Percentiles rank a stretch among this genome's conserved stretches.
phyloP scores from a whole-genome alignment of 1,284 basidiomycete species.

The Apiotrichum montevideense region DNA sequence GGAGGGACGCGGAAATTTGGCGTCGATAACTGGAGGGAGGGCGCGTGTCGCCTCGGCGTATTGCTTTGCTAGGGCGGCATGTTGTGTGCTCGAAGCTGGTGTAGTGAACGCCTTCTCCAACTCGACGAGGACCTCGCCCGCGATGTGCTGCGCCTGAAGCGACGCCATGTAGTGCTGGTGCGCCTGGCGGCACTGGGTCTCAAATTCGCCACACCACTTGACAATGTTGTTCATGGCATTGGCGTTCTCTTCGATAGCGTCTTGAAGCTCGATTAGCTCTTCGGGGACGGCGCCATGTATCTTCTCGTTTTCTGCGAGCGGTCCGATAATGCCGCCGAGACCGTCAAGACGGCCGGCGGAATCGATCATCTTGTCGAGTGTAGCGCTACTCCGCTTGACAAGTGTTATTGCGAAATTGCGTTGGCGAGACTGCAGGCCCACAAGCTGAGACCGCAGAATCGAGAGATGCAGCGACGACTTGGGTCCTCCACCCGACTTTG shows the following conservation, averaged over 20 bases:
- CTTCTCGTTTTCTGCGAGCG: slow-evolving; percentile 6
- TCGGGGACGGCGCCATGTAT: slow-evolving; percentile 33
- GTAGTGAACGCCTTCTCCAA: slow-evolving; percentile 13
- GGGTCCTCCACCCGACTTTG: background rate
- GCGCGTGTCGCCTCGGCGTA: slow-evolving; percentile 7
- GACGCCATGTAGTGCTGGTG: slow-evolving; percentile 22
- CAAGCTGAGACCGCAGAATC: slow-evolving; percentile 54
- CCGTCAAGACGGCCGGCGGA: slow-evolving; percentile 28
- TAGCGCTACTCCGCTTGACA: slow-evolving; percentile 22
- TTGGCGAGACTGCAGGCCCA: slow-evolving; percentile 35
- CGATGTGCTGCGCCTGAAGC: slow-evolving; percentile 9
- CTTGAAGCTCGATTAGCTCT: slow-evolving; percentile 37
- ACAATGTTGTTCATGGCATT: slow-evolving; percentile 19
- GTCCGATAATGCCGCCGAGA: slow-evolving; percentile 30
- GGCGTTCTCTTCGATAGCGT: slow-evolving; percentile 31
- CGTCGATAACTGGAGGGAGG: slow-evolving; percentile 20
- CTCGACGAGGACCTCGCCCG: slow-evolving; percentile 12
- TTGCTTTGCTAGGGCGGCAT: slow-evolving; percentile 14
- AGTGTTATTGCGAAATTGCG: slow-evolving; percentile 25
- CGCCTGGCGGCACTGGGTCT: slow-evolving; percentile 29
- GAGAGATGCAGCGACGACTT: slow-evolving; percentile 18
- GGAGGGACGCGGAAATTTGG: slow-evolving; percentile 22
- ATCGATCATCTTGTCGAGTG: slow-evolving; percentile 45
- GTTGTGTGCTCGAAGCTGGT: slow-evolving; percentile 22
- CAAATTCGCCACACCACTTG: slow-evolving; percentile 28